Percentiles rank a stretch among this genome's conserved stretches.
Conservation (phyloP, 768 basidiomycete genomes). For the Lanmaoa pseudosensibilis region DNA sequence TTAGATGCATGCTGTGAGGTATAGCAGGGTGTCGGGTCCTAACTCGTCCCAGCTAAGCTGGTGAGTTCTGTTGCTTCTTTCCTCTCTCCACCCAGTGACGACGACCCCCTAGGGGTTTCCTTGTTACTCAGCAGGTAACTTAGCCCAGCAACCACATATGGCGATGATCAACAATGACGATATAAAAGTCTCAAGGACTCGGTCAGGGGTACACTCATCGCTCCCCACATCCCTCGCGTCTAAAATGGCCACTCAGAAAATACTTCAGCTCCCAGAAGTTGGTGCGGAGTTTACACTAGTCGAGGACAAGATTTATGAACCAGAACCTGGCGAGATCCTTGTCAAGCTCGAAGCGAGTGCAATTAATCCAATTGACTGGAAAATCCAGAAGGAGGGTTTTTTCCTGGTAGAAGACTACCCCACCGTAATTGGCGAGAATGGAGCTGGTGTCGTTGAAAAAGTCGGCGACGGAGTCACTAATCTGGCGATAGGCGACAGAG, state of each 20-base stretch:
- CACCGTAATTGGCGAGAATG: conserved; percentile 36
- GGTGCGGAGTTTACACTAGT: conserved; percentile 13
- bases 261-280: conserved; percentile 16
- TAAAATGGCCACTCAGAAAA: conserved; percentile 15
- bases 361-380: conserved; percentile 46
- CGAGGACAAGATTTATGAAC: conserved; percentile 28
- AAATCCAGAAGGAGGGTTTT: conserved; percentile 5
- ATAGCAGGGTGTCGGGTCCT: too few relatives aligned
- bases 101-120: too few relatives aligned
- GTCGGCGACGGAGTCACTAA: conserved; percentile 37
- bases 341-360: conserved; percentile 42
- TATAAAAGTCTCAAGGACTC: not conserved
- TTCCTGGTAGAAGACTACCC: conserved; percentile 37
- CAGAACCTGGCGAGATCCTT: conserved; percentile 43
- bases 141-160: not conserved
- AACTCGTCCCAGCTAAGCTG: too few relatives aligned
- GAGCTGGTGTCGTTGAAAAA: conserved; percentile 38
- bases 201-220: conserved; percentile 1
- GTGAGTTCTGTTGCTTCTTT: too few relatives aligned
- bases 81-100: too few relatives aligned
- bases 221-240: not conserved
- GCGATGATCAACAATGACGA: not conserved
- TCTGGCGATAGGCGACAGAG: conserved; percentile 36
- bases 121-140: too few relatives aligned
- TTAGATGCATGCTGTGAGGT: too few relatives aligned